Base-by-base conservation (phyloP, 495 filamentous ascomycete species). In the Hyphodiscus hymeniophilus region DNA sequence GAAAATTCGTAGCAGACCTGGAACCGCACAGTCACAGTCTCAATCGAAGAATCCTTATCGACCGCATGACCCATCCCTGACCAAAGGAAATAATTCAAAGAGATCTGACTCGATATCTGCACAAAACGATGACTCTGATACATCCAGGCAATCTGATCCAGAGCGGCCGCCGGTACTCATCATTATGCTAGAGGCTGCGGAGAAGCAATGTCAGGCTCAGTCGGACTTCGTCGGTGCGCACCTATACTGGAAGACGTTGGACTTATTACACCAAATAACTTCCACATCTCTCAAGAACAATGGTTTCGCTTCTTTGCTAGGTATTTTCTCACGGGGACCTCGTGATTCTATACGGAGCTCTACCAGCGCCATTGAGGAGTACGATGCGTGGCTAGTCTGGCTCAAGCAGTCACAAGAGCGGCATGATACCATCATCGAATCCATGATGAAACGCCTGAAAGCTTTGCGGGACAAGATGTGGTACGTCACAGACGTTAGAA, bases 401-500 rank as follows among this genome's bases (percentile, higher is more conserved):
- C 68, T 85, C 23, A 81, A 83, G 53, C 80, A 82, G 53, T 81
- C 81, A 31, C 80, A 86, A 57, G 81, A 85, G 51, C 73, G 81
- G 6, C 80, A 81, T 41, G 82, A 85, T 60, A 67, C 71, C 11
- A 68, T 71, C 1, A 78, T 83, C 47, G 79, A 85, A 38, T 68
- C 70, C 17, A 82, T 85, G 80, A 82, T 84, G 70, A 70, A 69
- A 46, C 74, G 74, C 12, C 63, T 83, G 13, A 80, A 81, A 44
- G 76, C 80, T 18, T 67, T 91, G 16, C 76, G 92, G 34, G 84
- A 94, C 63, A 97, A 97, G 72, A 95, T 95, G 87, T 98, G 92
- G 92, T 98, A 95, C 63, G 86, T 92, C 54, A 94, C 90, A 5
- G 92, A 97, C 63, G 92, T 97, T 35, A 82, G 85, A 46, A 91